Evolutionary conservation across 108 stramenopile species (phyloP).

Genomic region (Cyclotella choctawhatcheeana): DNA sequence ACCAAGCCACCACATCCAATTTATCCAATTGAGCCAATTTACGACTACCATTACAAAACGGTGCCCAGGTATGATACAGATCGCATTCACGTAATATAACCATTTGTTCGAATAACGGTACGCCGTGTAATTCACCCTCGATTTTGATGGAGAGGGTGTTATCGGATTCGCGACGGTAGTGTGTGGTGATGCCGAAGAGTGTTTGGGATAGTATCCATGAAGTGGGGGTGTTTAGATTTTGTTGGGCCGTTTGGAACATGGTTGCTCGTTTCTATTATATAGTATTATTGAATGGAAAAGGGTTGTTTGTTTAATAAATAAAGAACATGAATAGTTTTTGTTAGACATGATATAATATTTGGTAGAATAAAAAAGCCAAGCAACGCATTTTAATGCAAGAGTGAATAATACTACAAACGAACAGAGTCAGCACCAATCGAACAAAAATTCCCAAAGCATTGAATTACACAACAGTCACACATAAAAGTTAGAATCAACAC

Average conservation of each 20-base stretch:
- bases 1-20: slow-evolving; percentile 88
- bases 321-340: background rate
- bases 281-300: background rate
- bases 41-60: slow-evolving; percentile 70
- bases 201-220: slow-evolving; percentile 49
- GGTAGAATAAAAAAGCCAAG: background rate
- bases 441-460: too few relatives aligned
- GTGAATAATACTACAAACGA: too few relatives aligned
- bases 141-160: slow-evolving; percentile 79
- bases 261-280: slow-evolving; percentile 35
- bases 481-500: background rate
- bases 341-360: background rate
- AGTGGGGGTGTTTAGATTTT: slow-evolving; percentile 23
- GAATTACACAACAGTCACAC: background rate
- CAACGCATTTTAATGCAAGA: too few relatives aligned
- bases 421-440: too few relatives aligned
- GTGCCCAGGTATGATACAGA: slow-evolving; percentile 90
- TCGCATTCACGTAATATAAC: slow-evolving; percentile 89
- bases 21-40: slow-evolving; percentile 84
- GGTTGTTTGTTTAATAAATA: background rate
- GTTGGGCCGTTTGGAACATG: slow-evolving; percentile 24
- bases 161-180: slow-evolving; percentile 77
- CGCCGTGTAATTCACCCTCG: slow-evolving; percentile 70
- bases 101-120: slow-evolving; percentile 93
- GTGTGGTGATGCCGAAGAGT: slow-evolving; percentile 82